phyloP scores from a whole-genome alignment of 306 rosid species.

The Vigna unguiculata region DNA sequence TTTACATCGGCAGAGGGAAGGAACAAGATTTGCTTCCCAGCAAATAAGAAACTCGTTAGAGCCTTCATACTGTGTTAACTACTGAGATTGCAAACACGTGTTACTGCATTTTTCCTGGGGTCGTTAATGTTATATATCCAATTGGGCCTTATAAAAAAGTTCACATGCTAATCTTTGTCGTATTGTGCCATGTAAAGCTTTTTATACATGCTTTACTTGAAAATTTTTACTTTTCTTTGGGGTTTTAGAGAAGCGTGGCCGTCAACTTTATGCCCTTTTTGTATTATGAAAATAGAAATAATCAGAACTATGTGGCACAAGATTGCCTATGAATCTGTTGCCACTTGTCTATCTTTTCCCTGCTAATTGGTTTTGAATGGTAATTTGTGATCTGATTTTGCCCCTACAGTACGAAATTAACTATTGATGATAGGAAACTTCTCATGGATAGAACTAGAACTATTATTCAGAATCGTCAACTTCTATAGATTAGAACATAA shows the following conservation, averaged over 20 bases:
- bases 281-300: slow-evolving; percentile 64
- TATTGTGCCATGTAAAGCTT: slow-evolving; percentile 59
- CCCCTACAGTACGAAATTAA: background rate
- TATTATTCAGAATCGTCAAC: background rate
- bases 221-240: slow-evolving; percentile 34
- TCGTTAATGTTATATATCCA: slow-evolving; percentile 45
- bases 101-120: slow-evolving; percentile 57
- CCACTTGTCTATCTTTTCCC: slow-evolving; percentile 33
- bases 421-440: background rate
- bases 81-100: slow-evolving; percentile 40
- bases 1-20: slow-evolving; percentile 73
- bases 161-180: slow-evolving; percentile 45
- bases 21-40: slow-evolving; percentile 93
- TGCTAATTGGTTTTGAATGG: slow-evolving; percentile 28
- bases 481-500: background rate
- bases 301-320: slow-evolving; percentile 50
- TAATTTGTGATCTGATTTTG: slow-evolving; percentile 41
- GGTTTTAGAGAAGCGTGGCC: slow-evolving; percentile 47
- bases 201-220: slow-evolving; percentile 45
- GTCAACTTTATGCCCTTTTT: slow-evolving; percentile 46
- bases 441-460: background rate
- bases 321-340: slow-evolving; percentile 47
- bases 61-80: background rate
- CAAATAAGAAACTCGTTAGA: slow-evolving; percentile 43
- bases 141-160: slow-evolving; percentile 42